Conservation (phyloP, 768 basidiomycete genomes). For the Phanerochaete carnosa region DNA sequence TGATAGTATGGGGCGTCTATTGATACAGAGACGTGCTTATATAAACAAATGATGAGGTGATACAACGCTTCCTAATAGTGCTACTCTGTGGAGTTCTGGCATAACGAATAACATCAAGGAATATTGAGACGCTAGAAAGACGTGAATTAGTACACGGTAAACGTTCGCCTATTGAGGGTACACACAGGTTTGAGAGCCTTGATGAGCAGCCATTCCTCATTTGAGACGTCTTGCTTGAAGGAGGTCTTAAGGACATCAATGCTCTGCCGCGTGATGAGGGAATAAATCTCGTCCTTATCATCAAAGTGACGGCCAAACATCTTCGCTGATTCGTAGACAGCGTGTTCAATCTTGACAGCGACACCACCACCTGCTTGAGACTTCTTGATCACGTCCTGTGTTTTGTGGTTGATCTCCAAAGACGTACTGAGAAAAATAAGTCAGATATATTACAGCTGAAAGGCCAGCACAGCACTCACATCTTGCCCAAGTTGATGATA, state of each 20-base stretch:
- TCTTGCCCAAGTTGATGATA: slow-evolving; percentile 88
- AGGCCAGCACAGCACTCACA: slow-evolving; percentile 50
- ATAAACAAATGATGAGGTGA: slow-evolving; percentile 11
- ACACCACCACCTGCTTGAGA: slow-evolving; percentile 94
- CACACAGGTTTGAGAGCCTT: slow-evolving; percentile 79
- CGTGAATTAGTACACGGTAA: neutral
- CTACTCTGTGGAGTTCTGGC: neutral
- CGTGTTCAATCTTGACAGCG: slow-evolving; percentile 98
- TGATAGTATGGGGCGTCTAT: slow-evolving; percentile 6
- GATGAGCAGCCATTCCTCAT: slow-evolving; percentile 92
- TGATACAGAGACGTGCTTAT: slow-evolving; percentile 15
- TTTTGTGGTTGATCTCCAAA: slow-evolving; percentile 95
- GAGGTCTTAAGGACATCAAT: slow-evolving; percentile 91
- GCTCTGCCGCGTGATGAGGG: slow-evolving; percentile 86
- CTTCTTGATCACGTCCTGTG: slow-evolving; percentile 85
- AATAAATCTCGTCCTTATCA: slow-evolving; percentile 92
- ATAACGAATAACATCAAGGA: neutral
- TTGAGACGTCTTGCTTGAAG: slow-evolving; percentile 86
- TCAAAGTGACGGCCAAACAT: slow-evolving; percentile 96
- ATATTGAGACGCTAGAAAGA: slow-evolving; percentile 35
- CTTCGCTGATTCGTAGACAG: slow-evolving; percentile 91
- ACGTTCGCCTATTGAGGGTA: neutral
- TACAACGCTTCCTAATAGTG: neutral
- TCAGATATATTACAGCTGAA: neutral
- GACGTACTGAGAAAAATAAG: slow-evolving; percentile 62